A percentile compares a stretch with the other conserved stretches of the same genome.
Conservation (phyloP, 208 protist genomes). For the Leptomonas pyrrhocoris region DNA sequence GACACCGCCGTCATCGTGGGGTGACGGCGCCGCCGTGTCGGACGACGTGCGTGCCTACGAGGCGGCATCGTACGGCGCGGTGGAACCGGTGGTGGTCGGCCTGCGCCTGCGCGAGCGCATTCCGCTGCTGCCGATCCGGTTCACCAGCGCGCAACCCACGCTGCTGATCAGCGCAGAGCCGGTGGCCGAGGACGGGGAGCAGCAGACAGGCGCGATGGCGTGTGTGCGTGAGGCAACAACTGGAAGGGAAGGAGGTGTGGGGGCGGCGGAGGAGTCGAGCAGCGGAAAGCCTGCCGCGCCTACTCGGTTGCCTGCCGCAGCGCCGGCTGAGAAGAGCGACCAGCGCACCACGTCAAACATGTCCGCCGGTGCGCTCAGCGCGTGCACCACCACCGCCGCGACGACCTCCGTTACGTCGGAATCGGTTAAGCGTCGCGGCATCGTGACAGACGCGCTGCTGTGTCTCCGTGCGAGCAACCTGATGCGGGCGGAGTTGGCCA, state of each 20-base stretch:
- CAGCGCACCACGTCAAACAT: conserved; percentile 3
- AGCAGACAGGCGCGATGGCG: neutral
- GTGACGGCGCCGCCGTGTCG: neutral
- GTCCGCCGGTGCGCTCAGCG: conserved; percentile 1
- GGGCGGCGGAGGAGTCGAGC: neutral
- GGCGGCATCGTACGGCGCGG: neutral
- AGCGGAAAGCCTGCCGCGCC: neutral
- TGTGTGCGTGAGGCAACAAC: neutral
- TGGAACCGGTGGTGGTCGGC: conserved; percentile 9
- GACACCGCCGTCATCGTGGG: conserved; percentile 1
- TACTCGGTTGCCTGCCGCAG: neutral
- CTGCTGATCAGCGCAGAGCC: conserved; percentile 20
- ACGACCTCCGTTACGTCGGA: neutral
- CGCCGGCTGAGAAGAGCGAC: neutral
- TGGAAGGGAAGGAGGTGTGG: neutral
- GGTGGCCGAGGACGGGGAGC: neutral
- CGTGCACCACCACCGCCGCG: neutral
- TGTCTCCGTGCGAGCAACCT: conserved; percentile 15
- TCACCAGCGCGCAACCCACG: conserved; percentile 4
- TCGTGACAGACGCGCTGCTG: conserved; percentile 15
- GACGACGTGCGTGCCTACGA: conserved; percentile 20
- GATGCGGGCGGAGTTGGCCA: conserved; percentile 4
- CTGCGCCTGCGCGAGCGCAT: conserved; percentile 22
- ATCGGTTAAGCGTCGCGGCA: neutral
- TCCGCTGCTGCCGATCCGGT: conserved; percentile 11